Base-by-base conservation (phyloP, 2,329 filamentous ascomycete genomes). In the Penicillium sp. region DNA sequence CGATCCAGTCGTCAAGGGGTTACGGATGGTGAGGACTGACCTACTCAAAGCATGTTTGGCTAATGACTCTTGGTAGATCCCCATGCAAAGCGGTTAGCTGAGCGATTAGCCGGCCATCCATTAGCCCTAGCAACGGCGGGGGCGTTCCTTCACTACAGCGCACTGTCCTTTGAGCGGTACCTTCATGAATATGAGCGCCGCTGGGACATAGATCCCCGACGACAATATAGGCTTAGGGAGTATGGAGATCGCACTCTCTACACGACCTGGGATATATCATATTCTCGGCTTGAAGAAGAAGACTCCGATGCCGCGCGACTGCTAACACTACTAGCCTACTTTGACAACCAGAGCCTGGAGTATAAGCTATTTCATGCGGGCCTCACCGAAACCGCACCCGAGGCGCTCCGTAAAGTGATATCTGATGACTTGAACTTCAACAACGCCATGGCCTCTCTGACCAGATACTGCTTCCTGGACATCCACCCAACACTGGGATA, bases 31-130 rank as follows among this genome's bases (percentile, higher is more conserved):
- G 21, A n/a, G 45, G n/a, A 2, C 8, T 47, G n/a, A n/a, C n/a
- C n/a, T n/a, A n/a, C n/a, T n/a, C n/a, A n/a, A n/a, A n/a, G n/a
- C n/a, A n/a, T n/a, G n/a, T n/a, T n/a, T n/a, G n/a, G n/a, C n/a
- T n/a, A n/a, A n/a, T n/a, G n/a, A n/a, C n/a, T n/a, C n/a, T n/a
- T n/a, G 45, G 15, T 26, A 49, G 47, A 49, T 49, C 47, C 47
- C 11, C 47, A 49, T 49, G 47, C 47, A 23, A 49, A 29, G 6
- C 47, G 47, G 7, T 29, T 49, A n/a, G 47, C 47, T 13, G 47
- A 49, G n/a, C 47, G 47, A 49, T n/a, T 49, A 4, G 47, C 47
- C n/a, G 47, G 47, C n/a, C 47, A 13, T 49, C 47, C 47, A 26
- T 26, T 49, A 49, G 47, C 47, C 7, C 3, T 49, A 8, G 47